phyloP scores from a whole-genome alignment of 106 monocot genomes.

The Platanthera zijinensis region DNA sequence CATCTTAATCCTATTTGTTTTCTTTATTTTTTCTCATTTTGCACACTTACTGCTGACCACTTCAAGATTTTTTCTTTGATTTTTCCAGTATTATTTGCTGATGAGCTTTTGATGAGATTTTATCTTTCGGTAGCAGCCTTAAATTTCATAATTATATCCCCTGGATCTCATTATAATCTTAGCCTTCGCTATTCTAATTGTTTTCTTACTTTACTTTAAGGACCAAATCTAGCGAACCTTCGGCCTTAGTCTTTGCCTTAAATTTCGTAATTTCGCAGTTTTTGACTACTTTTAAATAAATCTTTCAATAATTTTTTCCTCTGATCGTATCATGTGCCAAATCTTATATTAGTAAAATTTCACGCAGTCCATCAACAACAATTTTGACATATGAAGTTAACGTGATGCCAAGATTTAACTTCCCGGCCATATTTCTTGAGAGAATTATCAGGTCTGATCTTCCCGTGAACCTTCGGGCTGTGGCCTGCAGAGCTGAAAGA shows the following conservation, averaged over 20 bases:
- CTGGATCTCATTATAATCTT: not conserved
- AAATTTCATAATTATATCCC: not conserved
- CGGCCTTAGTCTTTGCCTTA: no score
- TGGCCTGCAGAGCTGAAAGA: conserved; percentile 74
- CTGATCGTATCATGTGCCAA: not conserved
- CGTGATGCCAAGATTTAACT: conserved; percentile 84
- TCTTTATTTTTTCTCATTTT: not conserved
- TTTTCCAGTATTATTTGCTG: not conserved
- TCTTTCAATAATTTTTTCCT: not conserved
- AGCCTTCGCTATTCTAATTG: not conserved
- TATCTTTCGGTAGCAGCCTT: not conserved
- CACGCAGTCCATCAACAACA: conserved; percentile 54
- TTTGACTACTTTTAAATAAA: not conserved
- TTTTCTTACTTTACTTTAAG: not conserved
- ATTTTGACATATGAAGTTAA: conserved; percentile 73
- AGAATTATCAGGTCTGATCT: conserved; percentile 92
- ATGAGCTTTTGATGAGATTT: not conserved
- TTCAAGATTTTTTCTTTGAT: not conserved
- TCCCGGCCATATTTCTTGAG: conserved; percentile 95
- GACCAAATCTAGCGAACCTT: not conserved
- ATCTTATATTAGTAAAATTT: not conserved
- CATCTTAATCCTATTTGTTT: not conserved
- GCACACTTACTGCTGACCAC: not conserved
- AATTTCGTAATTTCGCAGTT: not conserved
- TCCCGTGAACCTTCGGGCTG: conserved; percentile 81